These are phyloP conservation scores for Aspergillus tanneri DNA, from an alignment of 2,329 filamentous ascomycete genomes.

Conservation along the genomic window DNA sequence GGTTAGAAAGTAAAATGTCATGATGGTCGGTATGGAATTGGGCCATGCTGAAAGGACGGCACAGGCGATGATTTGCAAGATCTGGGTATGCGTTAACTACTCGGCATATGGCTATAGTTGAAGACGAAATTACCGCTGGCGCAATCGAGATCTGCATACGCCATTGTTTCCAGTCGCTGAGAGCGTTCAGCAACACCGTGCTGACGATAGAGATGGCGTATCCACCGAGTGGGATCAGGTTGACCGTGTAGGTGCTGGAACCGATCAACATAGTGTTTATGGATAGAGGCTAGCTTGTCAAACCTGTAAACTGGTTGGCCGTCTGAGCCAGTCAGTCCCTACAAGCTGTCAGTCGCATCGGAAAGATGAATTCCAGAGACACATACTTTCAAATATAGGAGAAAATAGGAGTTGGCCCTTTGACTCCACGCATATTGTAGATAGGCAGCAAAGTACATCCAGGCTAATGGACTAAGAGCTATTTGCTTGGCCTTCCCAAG, in stretches of 20 bases:
- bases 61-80: slow-evolving; percentile 8
- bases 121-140: slow-evolving; percentile 7
- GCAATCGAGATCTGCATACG: slow-evolving; percentile 16
- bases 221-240: slow-evolving; percentile 21
- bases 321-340: slow-evolving; percentile 7
- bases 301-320: slow-evolving; percentile 11
- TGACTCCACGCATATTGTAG: slow-evolving; percentile 19
- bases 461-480: slow-evolving; percentile 11
- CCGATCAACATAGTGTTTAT: background rate
- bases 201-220: slow-evolving; percentile 20
- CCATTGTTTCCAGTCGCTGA: slow-evolving; percentile 23
- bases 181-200: slow-evolving; percentile 17
- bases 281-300: background rate
- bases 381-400: slow-evolving; percentile 17
- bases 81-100: background rate
- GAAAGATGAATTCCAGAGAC: background rate
- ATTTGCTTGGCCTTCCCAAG: slow-evolving; percentile 11
- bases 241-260: slow-evolving; percentile 20
- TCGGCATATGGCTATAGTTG: background rate
- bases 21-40: slow-evolving; percentile 10
- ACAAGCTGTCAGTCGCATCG: background rate
- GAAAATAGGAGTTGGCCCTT: slow-evolving; percentile 21
- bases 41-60: slow-evolving; percentile 13
- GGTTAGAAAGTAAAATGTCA: slow-evolving; percentile 22
- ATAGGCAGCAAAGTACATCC: slow-evolving; percentile 17